Evolutionary conservation across 257 asterid genomes (phyloP).

Genomic region (Agastache rugosa): DNA sequence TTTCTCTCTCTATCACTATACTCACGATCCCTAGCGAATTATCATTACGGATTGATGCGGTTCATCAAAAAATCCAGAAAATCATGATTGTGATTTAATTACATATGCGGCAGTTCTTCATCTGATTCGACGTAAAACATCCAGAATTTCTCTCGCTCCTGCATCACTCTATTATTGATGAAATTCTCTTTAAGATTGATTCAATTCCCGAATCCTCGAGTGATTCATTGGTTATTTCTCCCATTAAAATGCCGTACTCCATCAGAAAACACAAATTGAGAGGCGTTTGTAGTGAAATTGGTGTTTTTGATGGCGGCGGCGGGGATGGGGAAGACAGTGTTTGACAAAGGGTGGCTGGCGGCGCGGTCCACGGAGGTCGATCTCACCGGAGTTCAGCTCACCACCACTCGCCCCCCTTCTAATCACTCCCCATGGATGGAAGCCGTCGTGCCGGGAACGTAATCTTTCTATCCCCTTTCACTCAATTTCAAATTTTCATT

Average conservation of each 20-base stretch:
- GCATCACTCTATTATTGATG: neutral
- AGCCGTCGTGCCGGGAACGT: slow-evolving; percentile 99
- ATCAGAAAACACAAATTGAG: neutral
- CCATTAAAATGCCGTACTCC: neutral
- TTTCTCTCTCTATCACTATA: neutral
- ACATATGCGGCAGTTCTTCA: too few species aligned
- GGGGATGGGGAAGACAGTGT: slow-evolving; percentile 62
- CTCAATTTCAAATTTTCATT: neutral
- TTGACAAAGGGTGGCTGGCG: slow-evolving; percentile 83
- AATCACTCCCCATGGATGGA: slow-evolving; percentile 78
- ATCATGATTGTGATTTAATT: too few species aligned
- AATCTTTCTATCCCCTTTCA: slow-evolving; percentile 22
- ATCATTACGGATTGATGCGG: neutral
- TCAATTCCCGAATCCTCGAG: neutral
- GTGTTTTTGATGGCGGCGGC: slow-evolving; percentile 46
- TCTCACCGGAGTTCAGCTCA: slow-evolving; percentile 74
- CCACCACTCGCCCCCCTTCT: slow-evolving; percentile 77
- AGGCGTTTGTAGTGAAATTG: neutral
- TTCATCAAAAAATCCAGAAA: neutral
- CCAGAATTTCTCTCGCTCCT: neutral
- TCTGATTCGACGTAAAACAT: neutral
- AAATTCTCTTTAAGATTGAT: neutral
- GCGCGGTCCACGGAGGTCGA: slow-evolving; percentile 86
- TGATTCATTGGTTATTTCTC: neutral
- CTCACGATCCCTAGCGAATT: too few species aligned